phyloP scores from a whole-genome alignment of 2,329 filamentous ascomycete genomes.

The Penicillium corylophilum region DNA sequence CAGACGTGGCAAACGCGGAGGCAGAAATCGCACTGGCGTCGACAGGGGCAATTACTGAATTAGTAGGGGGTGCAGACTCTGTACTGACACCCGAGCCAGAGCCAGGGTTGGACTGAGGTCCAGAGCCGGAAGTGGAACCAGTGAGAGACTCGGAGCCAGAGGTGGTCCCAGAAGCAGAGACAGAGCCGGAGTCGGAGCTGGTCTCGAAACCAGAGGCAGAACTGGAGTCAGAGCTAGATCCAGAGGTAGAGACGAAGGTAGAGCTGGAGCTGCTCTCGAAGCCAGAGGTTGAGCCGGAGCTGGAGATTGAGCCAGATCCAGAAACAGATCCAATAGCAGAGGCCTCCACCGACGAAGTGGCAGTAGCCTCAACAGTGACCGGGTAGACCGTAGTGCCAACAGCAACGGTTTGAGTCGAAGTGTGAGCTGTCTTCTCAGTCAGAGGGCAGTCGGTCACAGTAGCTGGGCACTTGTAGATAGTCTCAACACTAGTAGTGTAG shows the following conservation, averaged over 20 bases:
- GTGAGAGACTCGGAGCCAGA: too few species aligned
- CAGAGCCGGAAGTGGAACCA: not conserved
- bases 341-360: not conserved
- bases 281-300: not conserved
- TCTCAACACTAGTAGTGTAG: not conserved
- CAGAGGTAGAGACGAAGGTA: too few species aligned
- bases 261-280: too few species aligned
- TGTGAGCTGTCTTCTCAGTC: not conserved
- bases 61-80: not conserved
- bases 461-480: not conserved
- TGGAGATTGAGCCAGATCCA: not conserved
- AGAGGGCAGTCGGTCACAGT: not conserved
- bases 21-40: not conserved
- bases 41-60: not conserved
- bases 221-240: too few species aligned
- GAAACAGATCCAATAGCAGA: not conserved
- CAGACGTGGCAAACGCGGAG: not conserved
- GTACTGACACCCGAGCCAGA: not conserved
- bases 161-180: too few species aligned
- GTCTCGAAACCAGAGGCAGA: too few species aligned
- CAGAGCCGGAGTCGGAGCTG: too few species aligned
- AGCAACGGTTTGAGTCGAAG: not conserved
- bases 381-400: not conserved
- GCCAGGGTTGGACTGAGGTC: not conserved
- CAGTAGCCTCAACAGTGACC: not conserved